Evolutionary conservation across 2,329 filamentous ascomycete genomes (phyloP).

Genomic region (Emergomyces orientalis): DNA sequence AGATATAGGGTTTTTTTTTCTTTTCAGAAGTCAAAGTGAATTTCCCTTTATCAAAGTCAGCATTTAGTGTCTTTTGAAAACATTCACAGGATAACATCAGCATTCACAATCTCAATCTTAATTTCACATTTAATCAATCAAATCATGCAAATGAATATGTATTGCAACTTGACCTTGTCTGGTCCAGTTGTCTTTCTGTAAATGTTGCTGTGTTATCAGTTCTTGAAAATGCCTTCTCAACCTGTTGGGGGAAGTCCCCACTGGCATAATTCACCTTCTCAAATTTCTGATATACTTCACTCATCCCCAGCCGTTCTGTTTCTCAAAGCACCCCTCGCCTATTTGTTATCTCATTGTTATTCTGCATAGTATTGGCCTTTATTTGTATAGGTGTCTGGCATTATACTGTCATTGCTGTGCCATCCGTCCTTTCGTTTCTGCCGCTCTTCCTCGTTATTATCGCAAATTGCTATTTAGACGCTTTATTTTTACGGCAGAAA

Average conservation of each 20-base stretch:
- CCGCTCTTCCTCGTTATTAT: background rate
- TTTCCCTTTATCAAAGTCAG: background rate
- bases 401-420: background rate
- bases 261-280: background rate
- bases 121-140: background rate
- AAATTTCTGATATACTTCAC: background rate
- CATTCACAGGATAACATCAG: background rate
- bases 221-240: background rate
- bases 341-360: background rate
- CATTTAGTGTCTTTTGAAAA: background rate
- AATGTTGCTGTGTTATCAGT: background rate
- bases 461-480: background rate
- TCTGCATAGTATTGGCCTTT: background rate
- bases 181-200: slow-evolving; percentile 2
- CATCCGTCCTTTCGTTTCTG: slow-evolving; percentile 1
- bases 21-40: background rate
- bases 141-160: slow-evolving; percentile 1
- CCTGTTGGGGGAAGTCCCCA: slow-evolving; percentile 5
- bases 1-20: background rate
- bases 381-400: background rate
- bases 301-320: background rate
- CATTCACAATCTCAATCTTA: background rate
- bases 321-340: background rate
- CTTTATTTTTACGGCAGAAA: background rate
- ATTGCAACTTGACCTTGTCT: background rate